These are phyloP conservation scores for Candida alai DNA, from an alignment of 805 yeast species.

Conservation along the genomic window DNA sequence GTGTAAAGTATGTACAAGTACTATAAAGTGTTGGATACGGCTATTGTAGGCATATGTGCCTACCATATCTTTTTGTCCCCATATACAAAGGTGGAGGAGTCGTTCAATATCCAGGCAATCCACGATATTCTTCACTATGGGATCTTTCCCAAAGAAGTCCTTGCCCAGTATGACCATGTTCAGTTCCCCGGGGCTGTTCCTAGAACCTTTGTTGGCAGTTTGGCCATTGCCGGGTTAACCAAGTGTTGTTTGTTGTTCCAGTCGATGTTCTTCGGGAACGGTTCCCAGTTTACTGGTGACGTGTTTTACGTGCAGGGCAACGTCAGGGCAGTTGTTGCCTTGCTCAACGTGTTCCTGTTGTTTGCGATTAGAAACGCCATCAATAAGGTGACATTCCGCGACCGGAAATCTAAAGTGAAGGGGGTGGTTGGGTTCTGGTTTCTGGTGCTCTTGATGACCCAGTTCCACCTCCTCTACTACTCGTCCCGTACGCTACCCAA, in stretches of 20 bases:
- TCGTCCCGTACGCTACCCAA: slow-evolving; percentile 88
- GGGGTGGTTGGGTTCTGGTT: slow-evolving; percentile 52
- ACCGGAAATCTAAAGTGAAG: slow-evolving; percentile 13
- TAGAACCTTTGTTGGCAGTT: slow-evolving; percentile 74
- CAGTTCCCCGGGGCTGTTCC: slow-evolving; percentile 89
- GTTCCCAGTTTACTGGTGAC: slow-evolving; percentile 7
- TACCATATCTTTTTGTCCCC: slow-evolving; percentile 61
- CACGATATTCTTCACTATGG: slow-evolving; percentile 78
- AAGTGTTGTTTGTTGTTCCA: slow-evolving; percentile 27
- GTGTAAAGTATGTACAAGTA: slow-evolving; percentile 12
- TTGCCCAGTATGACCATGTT: slow-evolving; percentile 63
- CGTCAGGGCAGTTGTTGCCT: slow-evolving; percentile 59
- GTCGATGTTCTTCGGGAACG: slow-evolving; percentile 11
- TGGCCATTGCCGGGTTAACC: slow-evolving; percentile 46
- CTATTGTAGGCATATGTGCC: slow-evolving; percentile 44
- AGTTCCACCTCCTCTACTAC: slow-evolving; percentile 79
- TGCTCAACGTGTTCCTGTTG: slow-evolving; percentile 53
- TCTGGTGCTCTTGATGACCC: slow-evolving; percentile 53
- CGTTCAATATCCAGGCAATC: slow-evolving; percentile 85
- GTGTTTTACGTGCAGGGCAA: slow-evolving; percentile 51
- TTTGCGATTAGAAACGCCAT: slow-evolving; percentile 44
- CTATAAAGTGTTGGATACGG: slow-evolving; percentile 17
- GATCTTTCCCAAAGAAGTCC: slow-evolving; percentile 23
- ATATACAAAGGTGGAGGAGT: slow-evolving; percentile 89
- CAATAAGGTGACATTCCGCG: slow-evolving; percentile 19